Evolutionary conservation across 1,284 basidiomycete genomes (phyloP).

Genomic region (Ustilago tritici): DNA sequence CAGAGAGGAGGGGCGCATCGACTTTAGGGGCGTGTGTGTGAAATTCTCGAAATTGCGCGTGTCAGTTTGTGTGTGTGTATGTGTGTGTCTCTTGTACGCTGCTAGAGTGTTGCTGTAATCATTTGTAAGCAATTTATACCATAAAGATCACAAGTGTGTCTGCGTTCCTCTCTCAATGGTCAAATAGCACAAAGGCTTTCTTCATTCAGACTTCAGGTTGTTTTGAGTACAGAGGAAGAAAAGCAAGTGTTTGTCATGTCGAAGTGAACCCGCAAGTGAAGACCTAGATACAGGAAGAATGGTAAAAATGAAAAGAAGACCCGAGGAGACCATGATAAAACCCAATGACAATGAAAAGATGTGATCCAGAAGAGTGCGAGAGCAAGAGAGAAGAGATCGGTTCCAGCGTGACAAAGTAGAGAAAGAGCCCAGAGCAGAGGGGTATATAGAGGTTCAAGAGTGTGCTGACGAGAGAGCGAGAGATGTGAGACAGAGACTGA

Average conservation of each 20-base stretch:
- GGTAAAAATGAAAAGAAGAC: conserved; percentile 3
- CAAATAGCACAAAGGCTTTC: background rate
- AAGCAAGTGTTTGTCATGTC: conserved; percentile 10
- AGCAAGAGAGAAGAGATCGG: background rate
- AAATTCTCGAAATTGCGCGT: conserved; percentile 1
- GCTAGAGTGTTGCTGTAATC: background rate
- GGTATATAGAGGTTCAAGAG: background rate
- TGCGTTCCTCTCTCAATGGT: background rate
- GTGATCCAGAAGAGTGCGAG: background rate
- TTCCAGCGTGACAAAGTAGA: background rate
- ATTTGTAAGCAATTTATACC: conserved; percentile 8
- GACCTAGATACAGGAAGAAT: conserved; percentile 4
- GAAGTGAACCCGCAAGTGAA: conserved; percentile 8
- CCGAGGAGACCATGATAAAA: background rate
- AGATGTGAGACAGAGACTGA: background rate
- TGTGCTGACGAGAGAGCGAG: conserved; percentile 2
- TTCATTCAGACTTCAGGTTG: background rate
- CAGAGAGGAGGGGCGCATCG: conserved; percentile 5
- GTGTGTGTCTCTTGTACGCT: conserved; percentile 1
- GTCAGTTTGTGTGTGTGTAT: background rate
- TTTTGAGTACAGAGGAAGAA: background rate
- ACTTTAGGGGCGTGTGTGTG: conserved; percentile 9
- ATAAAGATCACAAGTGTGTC: background rate
- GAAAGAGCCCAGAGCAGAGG: conserved; percentile 6
- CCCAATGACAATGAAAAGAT: background rate